phyloP scores from a whole-genome alignment of 306 rosid species.

The Quercus variabilis region DNA sequence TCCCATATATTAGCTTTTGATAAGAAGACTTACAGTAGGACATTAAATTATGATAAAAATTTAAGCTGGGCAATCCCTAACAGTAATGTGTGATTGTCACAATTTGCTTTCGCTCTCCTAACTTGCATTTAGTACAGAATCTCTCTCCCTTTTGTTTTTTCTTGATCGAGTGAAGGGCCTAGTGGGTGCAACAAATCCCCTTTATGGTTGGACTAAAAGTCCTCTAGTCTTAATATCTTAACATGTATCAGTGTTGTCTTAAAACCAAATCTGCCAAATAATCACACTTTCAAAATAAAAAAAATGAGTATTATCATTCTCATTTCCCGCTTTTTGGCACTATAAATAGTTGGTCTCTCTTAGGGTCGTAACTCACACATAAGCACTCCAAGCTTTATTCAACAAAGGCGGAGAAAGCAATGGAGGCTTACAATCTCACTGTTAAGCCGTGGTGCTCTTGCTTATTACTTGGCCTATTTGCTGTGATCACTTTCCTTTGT shows the following conservation, averaged over 20 bases:
- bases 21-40: neutral
- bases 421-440: constrained; percentile 39
- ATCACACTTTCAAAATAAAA: neutral
- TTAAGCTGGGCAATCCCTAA: neutral
- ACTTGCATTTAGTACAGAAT: neutral
- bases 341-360: constrained; percentile 42
- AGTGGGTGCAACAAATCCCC: constrained; percentile 92
- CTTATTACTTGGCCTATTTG: constrained; percentile 39
- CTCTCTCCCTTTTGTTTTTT: neutral
- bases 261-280: constrained; percentile 36
- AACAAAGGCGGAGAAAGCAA: constrained; percentile 33
- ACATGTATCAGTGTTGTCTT: constrained; percentile 24
- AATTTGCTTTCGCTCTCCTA: neutral
- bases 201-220: constrained; percentile 45
- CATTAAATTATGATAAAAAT: too few species aligned
- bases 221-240: constrained; percentile 7
- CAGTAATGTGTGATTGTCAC: neutral
- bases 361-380: constrained; percentile 18
- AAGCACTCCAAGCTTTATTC: constrained; percentile 16
- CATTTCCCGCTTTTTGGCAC: constrained; percentile 16
- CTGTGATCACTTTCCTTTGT: constrained; percentile 35
- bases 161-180: constrained; percentile 17
- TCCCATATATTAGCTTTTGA: neutral
- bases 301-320: neutral
- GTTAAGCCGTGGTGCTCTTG: constrained; percentile 26